Evolutionary conservation across 1,284 basidiomycete genomes (phyloP), one percentile per base, ranked within the genome.

Genomic region (Rhodotorula sp.): DNA sequence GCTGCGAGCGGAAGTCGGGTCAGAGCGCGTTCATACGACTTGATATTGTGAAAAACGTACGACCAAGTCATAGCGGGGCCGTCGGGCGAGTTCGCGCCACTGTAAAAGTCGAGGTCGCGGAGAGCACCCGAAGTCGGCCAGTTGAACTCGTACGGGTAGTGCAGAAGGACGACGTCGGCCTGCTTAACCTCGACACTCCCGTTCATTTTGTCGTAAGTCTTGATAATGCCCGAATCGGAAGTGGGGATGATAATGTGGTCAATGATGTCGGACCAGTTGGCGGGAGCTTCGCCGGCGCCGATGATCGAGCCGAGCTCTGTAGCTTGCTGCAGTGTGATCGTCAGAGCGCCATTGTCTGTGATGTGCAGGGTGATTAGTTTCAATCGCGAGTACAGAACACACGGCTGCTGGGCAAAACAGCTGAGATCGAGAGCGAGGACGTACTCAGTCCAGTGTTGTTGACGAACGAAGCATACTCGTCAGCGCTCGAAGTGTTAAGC

Each of bases 11-110:
- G 9, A 13, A 49, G 16, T 16, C 8, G 8, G 1, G 60, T 34
- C 25, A 21, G 3, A 56, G 54, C 52, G 52, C 12, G 12, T 2
- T 10, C n/a, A 1, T n/a, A 23, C 21, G 42, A 2, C 41, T 14
- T 4, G 9, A 27, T 5, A 34, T 34, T 34, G 34, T 34, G 25
- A 13, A 7, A 48, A 3, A 57, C 66, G 52, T 16, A 67, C 66
- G 61, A 58, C 57, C 74, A 77, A 16, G 79, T 80, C 79, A 80
- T 80, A 0, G 67, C 77, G 0, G 79, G 79, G 4, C 79, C 79
- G 58, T 67, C 61, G 2, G 70, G 65, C 3, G 67, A 66, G 12
- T 72, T 72, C 3, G 70, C 67, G 21, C 60, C 60, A 7, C 70
- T 67, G 74, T 80, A 79, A 46, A 65, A 80, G 63, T 78, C 75